Conservation (phyloP, 495 filamentous ascomycete genomes). For the Talaromyces thailandensis region DNA sequence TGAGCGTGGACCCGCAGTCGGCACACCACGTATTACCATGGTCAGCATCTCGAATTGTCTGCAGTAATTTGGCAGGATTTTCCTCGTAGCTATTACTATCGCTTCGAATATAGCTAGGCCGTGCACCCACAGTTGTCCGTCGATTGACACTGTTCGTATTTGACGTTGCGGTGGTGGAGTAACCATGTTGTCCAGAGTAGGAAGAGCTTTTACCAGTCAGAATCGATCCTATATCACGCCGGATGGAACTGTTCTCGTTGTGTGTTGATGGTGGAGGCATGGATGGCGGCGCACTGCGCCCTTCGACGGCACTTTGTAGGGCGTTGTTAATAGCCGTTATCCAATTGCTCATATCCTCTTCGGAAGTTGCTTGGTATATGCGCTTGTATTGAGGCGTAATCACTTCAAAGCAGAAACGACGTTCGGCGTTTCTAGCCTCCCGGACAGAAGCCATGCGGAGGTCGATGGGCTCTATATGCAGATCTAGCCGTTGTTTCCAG, state of each 20-base stretch:
- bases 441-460: slow-evolving; percentile 93
- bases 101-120: slow-evolving; percentile 62
- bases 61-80: slow-evolving; percentile 74
- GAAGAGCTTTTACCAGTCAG: slow-evolving; percentile 91
- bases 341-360: slow-evolving; percentile 97
- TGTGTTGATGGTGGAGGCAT: slow-evolving; percentile 34
- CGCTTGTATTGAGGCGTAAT: slow-evolving; percentile 96
- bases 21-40: slow-evolving; percentile 92
- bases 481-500: slow-evolving; percentile 94
- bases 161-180: slow-evolving; percentile 31
- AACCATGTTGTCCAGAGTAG: slow-evolving; percentile 48
- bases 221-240: slow-evolving; percentile 81
- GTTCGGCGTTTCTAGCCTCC: slow-evolving; percentile 86
- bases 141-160: slow-evolving; percentile 54
- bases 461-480: slow-evolving; percentile 98
- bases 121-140: slow-evolving; percentile 82
- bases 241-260: slow-evolving; percentile 45
- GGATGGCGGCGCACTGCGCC: slow-evolving; percentile 46
- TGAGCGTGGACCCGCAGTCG: slow-evolving; percentile 83
- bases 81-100: slow-evolving; percentile 67
- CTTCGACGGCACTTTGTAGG: slow-evolving; percentile 89
- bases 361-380: slow-evolving; percentile 95
- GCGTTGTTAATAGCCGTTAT: slow-evolving; percentile 96
- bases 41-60: slow-evolving; percentile 80
- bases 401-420: slow-evolving; percentile 96